Percentiles rank a stretch among this genome's conserved stretches.
phyloP scores from a whole-genome alignment of 805 yeast genomes.

The Osmozyma mogii region DNA sequence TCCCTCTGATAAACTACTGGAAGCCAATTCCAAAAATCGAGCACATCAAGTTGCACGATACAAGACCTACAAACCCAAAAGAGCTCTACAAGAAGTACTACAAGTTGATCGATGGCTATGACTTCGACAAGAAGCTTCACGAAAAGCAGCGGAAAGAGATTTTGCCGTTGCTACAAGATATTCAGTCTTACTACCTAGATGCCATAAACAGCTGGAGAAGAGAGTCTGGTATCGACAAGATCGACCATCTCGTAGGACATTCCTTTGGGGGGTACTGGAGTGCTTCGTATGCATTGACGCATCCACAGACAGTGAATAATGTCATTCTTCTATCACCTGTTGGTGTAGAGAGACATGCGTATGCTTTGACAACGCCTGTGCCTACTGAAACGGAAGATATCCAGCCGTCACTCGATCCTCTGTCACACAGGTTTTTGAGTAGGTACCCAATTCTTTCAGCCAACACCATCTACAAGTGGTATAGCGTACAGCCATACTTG shows the following conservation, averaged over 20 bases:
- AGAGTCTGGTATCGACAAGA: slow-evolving; percentile 38
- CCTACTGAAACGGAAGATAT: slow-evolving; percentile 5
- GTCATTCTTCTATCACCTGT: slow-evolving; percentile 66
- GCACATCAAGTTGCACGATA: slow-evolving; percentile 18
- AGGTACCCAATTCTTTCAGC: slow-evolving; percentile 35
- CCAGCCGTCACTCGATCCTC: slow-evolving; percentile 36
- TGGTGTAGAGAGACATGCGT: slow-evolving; percentile 66
- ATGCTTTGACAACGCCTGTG: slow-evolving; percentile 43
- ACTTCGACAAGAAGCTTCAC: slow-evolving; percentile 19
- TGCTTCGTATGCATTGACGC: slow-evolving; percentile 50
- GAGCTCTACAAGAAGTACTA: slow-evolving; percentile 31
- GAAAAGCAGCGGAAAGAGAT: slow-evolving; percentile 26
- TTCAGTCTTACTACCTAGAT: slow-evolving; percentile 49
- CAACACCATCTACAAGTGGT: slow-evolving; percentile 24
- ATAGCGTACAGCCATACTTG: slow-evolving; percentile 35
- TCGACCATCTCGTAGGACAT: slow-evolving; percentile 63
- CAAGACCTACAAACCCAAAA: slow-evolving; percentile 19
- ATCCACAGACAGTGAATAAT: slow-evolving; percentile 47
- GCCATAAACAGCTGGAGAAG: slow-evolving; percentile 62
- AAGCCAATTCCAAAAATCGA: slow-evolving; percentile 17
- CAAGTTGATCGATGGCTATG: slow-evolving; percentile 30
- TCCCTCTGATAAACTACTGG: slow-evolving; percentile 9
- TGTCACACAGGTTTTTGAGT: slow-evolving; percentile 37
- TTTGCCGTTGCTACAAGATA: slow-evolving; percentile 29
- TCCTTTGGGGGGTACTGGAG: slow-evolving; percentile 76